A percentile compares a stretch with the other conserved stretches of the same genome.
These are phyloP conservation scores for Isabelozyma heimii DNA, from an alignment of 805 yeast genomes.

Conservation along the genomic window DNA sequence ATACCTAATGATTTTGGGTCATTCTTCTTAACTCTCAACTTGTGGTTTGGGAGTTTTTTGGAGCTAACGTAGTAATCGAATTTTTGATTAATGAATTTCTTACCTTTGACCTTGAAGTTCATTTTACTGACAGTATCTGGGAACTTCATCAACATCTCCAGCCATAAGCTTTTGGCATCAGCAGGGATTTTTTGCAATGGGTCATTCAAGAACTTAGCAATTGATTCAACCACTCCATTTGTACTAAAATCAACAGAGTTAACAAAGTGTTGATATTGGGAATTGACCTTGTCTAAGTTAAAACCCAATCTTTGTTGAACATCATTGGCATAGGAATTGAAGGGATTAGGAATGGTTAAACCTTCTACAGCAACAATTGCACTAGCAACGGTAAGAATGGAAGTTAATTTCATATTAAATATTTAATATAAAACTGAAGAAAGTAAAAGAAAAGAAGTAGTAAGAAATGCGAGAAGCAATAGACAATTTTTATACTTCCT, in stretches of 20 bases:
- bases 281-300: conserved; percentile 3
- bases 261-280: conserved; percentile 4
- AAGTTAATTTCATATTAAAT: conserved; percentile 4
- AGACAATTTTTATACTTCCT: background rate
- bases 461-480: background rate
- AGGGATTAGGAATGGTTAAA: conserved; percentile 20
- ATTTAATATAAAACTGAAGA: background rate
- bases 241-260: conserved; percentile 15
- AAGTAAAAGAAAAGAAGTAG: background rate
- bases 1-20: conserved; percentile 67
- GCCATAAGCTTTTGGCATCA: conserved; percentile 55
- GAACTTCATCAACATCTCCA: conserved; percentile 58
- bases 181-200: conserved; percentile 48
- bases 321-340: conserved; percentile 4
- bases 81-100: conserved; percentile 30
- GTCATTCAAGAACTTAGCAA: conserved; percentile 50
- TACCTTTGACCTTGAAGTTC: conserved; percentile 51
- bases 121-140: conserved; percentile 55
- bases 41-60: conserved; percentile 44
- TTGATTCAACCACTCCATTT: conserved; percentile 40
- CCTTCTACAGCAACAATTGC: conserved; percentile 16
- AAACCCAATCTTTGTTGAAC: conserved; percentile 18
- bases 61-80: conserved; percentile 37
- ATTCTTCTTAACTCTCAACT: conserved; percentile 56
- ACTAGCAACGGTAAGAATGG: conserved; percentile 13